These are phyloP conservation scores for Colletotrichum sp. DNA, from an alignment of 2,329 filamentous ascomycete genomes.

Conservation along the genomic window DNA sequence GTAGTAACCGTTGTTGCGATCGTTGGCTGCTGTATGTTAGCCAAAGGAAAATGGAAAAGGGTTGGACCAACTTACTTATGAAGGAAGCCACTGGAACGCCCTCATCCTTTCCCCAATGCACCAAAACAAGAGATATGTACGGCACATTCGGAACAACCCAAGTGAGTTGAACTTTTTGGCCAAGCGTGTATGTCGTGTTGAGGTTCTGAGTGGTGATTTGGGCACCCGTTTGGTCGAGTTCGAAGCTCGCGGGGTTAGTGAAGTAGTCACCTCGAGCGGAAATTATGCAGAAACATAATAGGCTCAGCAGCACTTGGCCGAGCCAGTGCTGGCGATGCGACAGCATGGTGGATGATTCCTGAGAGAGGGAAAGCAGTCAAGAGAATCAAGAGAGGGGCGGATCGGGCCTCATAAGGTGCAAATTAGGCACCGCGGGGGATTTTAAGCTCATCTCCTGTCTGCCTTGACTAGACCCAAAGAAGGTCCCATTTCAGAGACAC, in stretches of 20 bases:
- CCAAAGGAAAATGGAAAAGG: not conserved
- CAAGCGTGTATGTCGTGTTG: not conserved
- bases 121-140: slow-evolving; percentile 5
- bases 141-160: slow-evolving; percentile 2
- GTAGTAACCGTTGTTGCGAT: not conserved
- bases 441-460: slow-evolving; percentile 4
- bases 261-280: not conserved
- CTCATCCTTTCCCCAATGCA: slow-evolving; percentile 2
- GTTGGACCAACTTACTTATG: not conserved
- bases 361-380: not conserved
- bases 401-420: not conserved
- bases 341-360: not conserved
- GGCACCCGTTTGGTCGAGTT: not conserved
- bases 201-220: not conserved
- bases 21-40: not conserved
- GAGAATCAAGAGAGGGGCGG: not conserved
- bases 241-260: slow-evolving; percentile 14
- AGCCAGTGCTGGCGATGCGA: slow-evolving; percentile 56
- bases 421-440: not conserved
- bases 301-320: slow-evolving; percentile 22
- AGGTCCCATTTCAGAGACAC: not conserved
- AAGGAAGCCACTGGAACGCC: slow-evolving; percentile 1
- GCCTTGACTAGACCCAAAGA: slow-evolving; percentile 2
- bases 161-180: not conserved
- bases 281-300: not conserved